Percentiles rank a stretch among this genome's conserved stretches.
phyloP scores from a whole-genome alignment of 2,329 filamentous ascomycete genomes.

The Harringtonia aguacate region DNA sequence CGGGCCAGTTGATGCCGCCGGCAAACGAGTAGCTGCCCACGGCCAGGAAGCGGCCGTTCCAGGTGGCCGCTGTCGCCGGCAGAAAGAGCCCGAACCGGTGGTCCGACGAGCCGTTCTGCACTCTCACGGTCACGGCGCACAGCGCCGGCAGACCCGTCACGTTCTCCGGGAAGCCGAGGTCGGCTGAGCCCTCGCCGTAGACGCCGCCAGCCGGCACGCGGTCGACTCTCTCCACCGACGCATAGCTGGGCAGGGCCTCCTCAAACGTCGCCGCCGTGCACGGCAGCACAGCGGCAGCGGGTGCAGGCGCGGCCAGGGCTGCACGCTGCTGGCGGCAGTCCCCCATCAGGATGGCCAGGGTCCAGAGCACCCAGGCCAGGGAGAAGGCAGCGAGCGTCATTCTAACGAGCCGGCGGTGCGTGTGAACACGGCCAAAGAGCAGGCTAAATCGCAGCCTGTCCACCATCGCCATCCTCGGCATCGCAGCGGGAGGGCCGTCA shows the following conservation, averaged over 20 bases:
- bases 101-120: slow-evolving; percentile 20
- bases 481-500: too few species aligned
- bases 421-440: too few species aligned
- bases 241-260: slow-evolving; percentile 14
- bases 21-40: slow-evolving; percentile 29
- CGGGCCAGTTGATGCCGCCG: slow-evolving; percentile 20
- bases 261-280: slow-evolving; percentile 6
- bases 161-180: slow-evolving; percentile 23
- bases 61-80: slow-evolving; percentile 21
- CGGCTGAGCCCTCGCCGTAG: slow-evolving; percentile 23
- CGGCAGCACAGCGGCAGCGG: too few species aligned
- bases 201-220: slow-evolving; percentile 19
- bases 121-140: slow-evolving; percentile 26
- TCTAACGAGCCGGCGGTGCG: too few species aligned
- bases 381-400: too few species aligned
- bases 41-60: slow-evolving; percentile 25
- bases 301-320: too few species aligned
- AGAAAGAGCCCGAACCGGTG: slow-evolving; percentile 28
- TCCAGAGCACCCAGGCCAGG: too few species aligned
- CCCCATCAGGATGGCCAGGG: too few species aligned
- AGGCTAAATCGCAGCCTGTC: too few species aligned
- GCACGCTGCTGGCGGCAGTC: too few species aligned
- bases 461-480: too few species aligned
- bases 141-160: slow-evolving; percentile 25
- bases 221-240: slow-evolving; percentile 21